Evolutionary conservation across 2,329 filamentous ascomycete species (phyloP), one percentile per base, ranked within the genome.

Genomic region (Cercospora citrullina): DNA sequence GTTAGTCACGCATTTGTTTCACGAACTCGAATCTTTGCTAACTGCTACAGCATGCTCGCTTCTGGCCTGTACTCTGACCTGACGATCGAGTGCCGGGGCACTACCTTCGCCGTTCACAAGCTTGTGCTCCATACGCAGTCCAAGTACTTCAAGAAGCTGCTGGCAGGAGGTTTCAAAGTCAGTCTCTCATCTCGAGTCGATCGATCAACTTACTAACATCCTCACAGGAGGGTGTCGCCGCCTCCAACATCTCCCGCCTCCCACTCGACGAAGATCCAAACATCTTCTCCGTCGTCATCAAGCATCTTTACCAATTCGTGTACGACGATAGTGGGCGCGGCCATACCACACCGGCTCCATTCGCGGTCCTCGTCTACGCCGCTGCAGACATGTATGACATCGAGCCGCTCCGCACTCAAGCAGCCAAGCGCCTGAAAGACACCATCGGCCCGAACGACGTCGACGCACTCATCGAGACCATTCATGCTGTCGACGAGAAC

Each of bases 41-140:
- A 58, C 14, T n/a, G 14, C 10, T 4, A 18, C 23, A 30, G 53
- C 14, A 23, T 58, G 10, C 53, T 58, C 12, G 26, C n/a, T 18
- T 28, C 60, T 12, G 42, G 60, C 2, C 26, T 53, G 8, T 82
- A 80, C 72, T 81, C 81, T 67, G 81, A 83, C 73, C 75, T 83
- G 68, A 82, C 79, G 66, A 77, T 83, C 71, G 72, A 75, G 51
- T 81, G 78, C 74, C 77, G 78, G 60, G 72, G 67, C 57, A 77
- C 77, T 75, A 75, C 73, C 72, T 83, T 80, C 73, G 74, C 73
- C 33, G 80, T 82, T 7, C 81, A 83, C 72, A 79, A 79, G 68
- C 75, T 76, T 18, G 75, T 82, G 57, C 75, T 83, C 59, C 79
- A 79, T 70, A 78, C 79, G 23, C 77, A 81, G 53, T 81, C 80